Conservation (phyloP, 2,329 filamentous ascomycete species). For the Fragosphaeria purpurea region DNA sequence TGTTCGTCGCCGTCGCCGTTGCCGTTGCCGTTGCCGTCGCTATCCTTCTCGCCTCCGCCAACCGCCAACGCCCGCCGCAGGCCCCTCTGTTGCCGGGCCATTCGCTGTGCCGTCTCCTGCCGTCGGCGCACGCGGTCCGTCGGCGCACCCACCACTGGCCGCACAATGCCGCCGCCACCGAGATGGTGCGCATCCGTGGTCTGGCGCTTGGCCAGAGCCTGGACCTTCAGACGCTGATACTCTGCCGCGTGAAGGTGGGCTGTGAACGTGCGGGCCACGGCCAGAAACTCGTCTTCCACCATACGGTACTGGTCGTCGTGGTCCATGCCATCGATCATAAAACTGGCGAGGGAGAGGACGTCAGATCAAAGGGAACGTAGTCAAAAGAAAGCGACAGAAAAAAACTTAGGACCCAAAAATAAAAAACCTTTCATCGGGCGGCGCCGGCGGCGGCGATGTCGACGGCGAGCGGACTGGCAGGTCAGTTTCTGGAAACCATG, state of each 20-base stretch:
- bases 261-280: slow-evolving; percentile 59
- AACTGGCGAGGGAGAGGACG: slow-evolving; percentile 25
- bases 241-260: slow-evolving; percentile 68
- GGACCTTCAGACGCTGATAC: slow-evolving; percentile 61
- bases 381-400: neutral
- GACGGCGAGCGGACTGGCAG: slow-evolving; percentile 19
- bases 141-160: slow-evolving; percentile 36
- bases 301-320: slow-evolving; percentile 69
- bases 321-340: slow-evolving; percentile 55
- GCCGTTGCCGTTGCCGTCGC: slow-evolving; percentile 1
- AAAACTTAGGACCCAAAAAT: neutral
- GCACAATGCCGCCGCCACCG: slow-evolving; percentile 15
- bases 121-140: slow-evolving; percentile 21
- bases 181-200: slow-evolving; percentile 41
- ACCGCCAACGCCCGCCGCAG: slow-evolving; percentile 15
- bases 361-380: neutral
- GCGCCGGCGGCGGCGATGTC: slow-evolving; percentile 21
- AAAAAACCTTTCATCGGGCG: slow-evolving; percentile 18
- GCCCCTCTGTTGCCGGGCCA: slow-evolving; percentile 25
- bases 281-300: slow-evolving; percentile 72
- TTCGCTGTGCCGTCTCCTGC: slow-evolving; percentile 25
- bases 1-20: slow-evolving; percentile 20
- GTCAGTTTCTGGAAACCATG: neutral
- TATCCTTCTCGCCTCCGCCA: neutral
- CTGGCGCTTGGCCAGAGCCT: slow-evolving; percentile 42